Percentiles rank a stretch among this genome's conserved stretches.
Evolutionary conservation across 805 yeast species (phyloP).

Genomic region (Ogataea neopini): DNA sequence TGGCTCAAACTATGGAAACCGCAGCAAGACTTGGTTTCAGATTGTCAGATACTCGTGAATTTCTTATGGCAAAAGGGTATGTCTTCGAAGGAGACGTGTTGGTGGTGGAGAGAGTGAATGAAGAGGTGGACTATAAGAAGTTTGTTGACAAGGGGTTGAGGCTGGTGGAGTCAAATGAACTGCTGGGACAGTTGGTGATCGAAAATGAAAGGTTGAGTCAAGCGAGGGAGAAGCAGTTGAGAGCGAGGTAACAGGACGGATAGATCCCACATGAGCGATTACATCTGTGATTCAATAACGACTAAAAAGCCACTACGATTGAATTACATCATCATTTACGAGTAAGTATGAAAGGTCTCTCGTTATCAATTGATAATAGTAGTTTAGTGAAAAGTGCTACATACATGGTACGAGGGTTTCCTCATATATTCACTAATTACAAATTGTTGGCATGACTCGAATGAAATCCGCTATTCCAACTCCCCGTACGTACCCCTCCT

Average conservation of each 20-base stretch:
- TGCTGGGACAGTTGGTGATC: conserved; percentile 1
- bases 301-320: no score
- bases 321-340: no score
- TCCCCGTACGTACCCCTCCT: conserved; percentile 42
- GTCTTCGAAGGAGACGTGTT: conserved; percentile 10
- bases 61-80: conserved; percentile 14
- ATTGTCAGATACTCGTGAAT: conserved; percentile 9
- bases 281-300: no score
- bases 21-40: conserved; percentile 2
- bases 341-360: no score
- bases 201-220: conserved; percentile 2
- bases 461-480: conserved; percentile 24
- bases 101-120: neutral
- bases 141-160: neutral
- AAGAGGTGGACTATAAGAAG: neutral
- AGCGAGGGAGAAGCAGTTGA: neutral
- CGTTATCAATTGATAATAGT: no score
- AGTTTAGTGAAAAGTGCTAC: neutral
- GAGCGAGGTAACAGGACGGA: neutral
- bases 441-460: no score
- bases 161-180: neutral
- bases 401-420: no score
- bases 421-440: no score
- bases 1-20: neutral
- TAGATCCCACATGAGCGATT: no score